phyloP scores from a whole-genome alignment of 352 stramenopile genomes.

The Globisporangium perplexum region DNA sequence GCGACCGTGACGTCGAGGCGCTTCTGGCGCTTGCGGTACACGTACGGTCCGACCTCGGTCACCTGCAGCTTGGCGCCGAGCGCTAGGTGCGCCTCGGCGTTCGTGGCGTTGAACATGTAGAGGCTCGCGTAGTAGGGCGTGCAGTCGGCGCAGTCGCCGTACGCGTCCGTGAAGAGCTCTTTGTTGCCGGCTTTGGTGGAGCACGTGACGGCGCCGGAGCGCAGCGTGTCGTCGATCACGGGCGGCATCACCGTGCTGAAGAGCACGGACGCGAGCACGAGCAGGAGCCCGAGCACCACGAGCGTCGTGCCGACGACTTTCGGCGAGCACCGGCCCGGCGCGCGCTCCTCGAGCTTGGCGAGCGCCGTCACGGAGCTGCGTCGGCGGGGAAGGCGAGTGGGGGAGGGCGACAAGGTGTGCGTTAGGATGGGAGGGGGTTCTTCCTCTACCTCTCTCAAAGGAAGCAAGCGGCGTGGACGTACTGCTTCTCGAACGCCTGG shows the following conservation, averaged over 20 bases:
- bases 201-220: constrained; percentile 33
- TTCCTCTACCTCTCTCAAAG: too few relatives aligned
- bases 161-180: constrained; percentile 40
- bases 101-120: constrained; percentile 74
- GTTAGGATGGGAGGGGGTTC: too few relatives aligned
- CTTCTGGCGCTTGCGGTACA: constrained; percentile 58
- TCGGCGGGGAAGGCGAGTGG: too few relatives aligned
- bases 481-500: constrained; percentile 10
- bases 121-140: constrained; percentile 66
- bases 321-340: constrained; percentile 26
- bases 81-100: constrained; percentile 51
- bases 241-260: constrained; percentile 47
- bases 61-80: constrained; percentile 50
- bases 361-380: constrained; percentile 9
- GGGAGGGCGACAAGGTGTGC: background rate
- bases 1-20: constrained; percentile 56
- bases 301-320: constrained; percentile 29
- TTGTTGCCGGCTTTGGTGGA: constrained; percentile 29
- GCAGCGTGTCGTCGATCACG: constrained; percentile 45
- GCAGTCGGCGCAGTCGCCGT: constrained; percentile 74
- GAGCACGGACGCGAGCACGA: constrained; percentile 36
- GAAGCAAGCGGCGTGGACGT: too few relatives aligned
- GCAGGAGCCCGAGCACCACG: constrained; percentile 20
- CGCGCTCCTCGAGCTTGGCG: constrained; percentile 12
- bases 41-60: constrained; percentile 62